Evolutionary conservation across 164 flowering plant species (phyloP), one percentile per base, ranked within the genome.

Genomic region (Sedum album): DNA sequence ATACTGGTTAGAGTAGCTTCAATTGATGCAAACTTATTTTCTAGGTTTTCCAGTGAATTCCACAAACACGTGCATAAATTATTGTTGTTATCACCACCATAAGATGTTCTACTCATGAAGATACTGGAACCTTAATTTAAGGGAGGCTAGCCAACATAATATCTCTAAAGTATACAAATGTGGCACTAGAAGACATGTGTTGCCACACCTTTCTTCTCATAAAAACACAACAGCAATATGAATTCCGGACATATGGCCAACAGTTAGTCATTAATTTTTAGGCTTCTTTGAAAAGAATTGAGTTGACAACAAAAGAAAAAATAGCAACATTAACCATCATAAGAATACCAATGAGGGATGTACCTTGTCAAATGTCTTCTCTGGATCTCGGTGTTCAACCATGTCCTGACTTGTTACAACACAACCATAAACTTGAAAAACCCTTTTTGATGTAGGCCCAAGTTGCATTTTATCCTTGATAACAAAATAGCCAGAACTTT

Each of bases 341-440:
- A 5, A 41, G 2, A 57, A 28, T 33, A 13, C 5, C 44, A 28
- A 51, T 31, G 20, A 0, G 26, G 55, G 17, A 70, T 76, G 69
- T 81, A 91, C 99, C 78, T 86, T 92, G 70, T 89, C 86, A 78
- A 90, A 95, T 44, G 6, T 46, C 78, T 74, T 81, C 39, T 82
- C 44, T n/a, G n/a, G n/a, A 76, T 89, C 96, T 72, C 78, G 79
- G 64, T 79, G 93, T 78, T 82, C 84, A 73, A 85, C 99, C 89
- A 95, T 95, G 79, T 88, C 93, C 76, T 84, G 72, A 72, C 81
- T 75, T 65, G 85, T 88, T 65, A 83, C 91, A 55, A 89, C 82
- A 78, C 99, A 95, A 28, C 99, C 99, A 85, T 86, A 88, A 26
- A 92, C 88, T 76, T 88, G 89, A 73, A 82, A 92, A 38, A 70